phyloP scores from a whole-genome alignment of 331 rosid genomes.

The Pyrus hybrid region DNA sequence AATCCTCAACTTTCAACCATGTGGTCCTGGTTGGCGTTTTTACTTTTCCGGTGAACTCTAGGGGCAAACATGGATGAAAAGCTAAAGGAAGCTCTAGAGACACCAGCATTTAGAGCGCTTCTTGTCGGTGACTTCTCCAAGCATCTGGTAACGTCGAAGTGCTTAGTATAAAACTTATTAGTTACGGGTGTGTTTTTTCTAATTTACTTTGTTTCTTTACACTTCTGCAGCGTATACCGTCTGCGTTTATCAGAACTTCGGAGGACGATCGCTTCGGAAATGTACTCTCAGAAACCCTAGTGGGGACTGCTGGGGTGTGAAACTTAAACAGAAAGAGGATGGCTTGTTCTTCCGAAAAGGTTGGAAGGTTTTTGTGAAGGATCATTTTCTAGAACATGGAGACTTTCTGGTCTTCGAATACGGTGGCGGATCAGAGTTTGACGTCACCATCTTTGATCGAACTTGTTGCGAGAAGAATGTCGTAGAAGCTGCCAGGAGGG shows the following conservation, averaged over 20 bases:
- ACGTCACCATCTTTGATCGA: neutral
- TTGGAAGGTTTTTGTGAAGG: slow-evolving; percentile 2
- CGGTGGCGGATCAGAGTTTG: neutral
- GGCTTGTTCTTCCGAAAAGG: neutral
- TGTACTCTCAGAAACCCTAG: neutral
- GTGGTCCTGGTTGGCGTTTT: too few relatives aligned
- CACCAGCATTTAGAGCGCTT: neutral
- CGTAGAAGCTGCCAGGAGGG: neutral
- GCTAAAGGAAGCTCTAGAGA: neutral
- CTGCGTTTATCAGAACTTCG: neutral
- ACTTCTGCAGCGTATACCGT: neutral
- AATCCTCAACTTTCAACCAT: too few relatives aligned
- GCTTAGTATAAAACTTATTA: too few relatives aligned
- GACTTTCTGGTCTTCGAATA: neutral
- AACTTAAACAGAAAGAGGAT: neutral
- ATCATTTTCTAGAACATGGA: neutral
- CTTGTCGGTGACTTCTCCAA: neutral
- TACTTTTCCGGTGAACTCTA: too few relatives aligned
- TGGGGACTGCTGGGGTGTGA: neutral
- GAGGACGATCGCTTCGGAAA: neutral
- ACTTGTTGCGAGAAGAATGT: slow-evolving; percentile 1
- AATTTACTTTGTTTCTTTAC: neutral
- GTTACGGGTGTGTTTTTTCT: too few relatives aligned
- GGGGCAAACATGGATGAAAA: neutral
- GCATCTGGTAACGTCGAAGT: neutral